Evolutionary conservation across 148 eudicot species (phyloP).

Genomic region (Rhododendron vialii): DNA sequence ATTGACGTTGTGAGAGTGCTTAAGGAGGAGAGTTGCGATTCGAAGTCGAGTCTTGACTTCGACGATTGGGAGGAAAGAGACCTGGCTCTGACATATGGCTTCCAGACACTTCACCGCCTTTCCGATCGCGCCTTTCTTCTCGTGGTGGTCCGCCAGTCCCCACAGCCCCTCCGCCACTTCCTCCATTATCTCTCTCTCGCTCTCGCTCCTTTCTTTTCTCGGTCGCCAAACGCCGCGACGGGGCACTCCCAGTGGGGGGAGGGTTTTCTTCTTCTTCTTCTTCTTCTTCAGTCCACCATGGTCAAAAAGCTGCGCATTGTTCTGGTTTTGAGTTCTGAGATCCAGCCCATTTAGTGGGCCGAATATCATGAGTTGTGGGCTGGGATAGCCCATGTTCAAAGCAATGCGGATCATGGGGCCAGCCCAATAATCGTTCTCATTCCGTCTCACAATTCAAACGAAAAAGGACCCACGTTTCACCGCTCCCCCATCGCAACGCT

Average conservation of each 20-base stretch:
- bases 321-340: not conserved
- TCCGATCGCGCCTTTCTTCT: slow-evolving; percentile 54
- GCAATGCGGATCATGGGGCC: not conserved
- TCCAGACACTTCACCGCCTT: slow-evolving; percentile 80
- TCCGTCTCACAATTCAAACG: too few relatives aligned
- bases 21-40: slow-evolving; percentile 62
- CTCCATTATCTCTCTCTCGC: slow-evolving; percentile 43
- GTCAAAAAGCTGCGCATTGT: not conserved
- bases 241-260: not conserved
- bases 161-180: slow-evolving; percentile 85
- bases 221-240: not conserved
- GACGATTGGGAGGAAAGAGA: slow-evolving; percentile 73
- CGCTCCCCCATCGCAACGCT: too few relatives aligned
- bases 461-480: too few relatives aligned
- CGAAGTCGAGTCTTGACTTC: slow-evolving; percentile 94
- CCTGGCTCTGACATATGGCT: slow-evolving; percentile 80
- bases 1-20: slow-evolving; percentile 70
- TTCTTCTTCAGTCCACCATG: not conserved
- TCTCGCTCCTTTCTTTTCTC: not conserved
- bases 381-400: not conserved
- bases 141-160: slow-evolving; percentile 77
- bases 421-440: not conserved
- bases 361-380: not conserved
- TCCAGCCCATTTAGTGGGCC: not conserved
- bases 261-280: not conserved